phyloP scores from a whole-genome alignment of 2,329 filamentous ascomycete species.

The Pestalotiopsis sp. region DNA sequence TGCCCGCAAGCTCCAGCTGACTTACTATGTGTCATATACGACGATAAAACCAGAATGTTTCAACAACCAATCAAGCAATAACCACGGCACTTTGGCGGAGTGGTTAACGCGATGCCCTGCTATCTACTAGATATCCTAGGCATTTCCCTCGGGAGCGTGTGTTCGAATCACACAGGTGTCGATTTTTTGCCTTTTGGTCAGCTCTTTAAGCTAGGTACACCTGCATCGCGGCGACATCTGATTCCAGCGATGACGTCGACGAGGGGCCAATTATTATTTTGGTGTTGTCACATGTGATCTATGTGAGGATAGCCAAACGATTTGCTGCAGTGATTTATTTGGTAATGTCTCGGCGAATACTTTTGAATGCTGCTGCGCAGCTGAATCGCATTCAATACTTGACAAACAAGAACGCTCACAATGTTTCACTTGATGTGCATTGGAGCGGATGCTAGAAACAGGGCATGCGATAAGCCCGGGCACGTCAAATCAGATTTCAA shows the following conservation, averaged over 20 bases:
- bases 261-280: background rate
- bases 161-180: slow-evolving; percentile 45
- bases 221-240: no score
- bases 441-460: background rate
- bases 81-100: slow-evolving; percentile 8
- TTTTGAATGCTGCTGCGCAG: background rate
- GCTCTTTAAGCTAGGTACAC: background rate
- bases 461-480: background rate
- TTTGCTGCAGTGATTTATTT: no score
- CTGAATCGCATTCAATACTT: background rate
- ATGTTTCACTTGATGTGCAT: no score
- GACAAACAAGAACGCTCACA: no score
- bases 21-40: background rate
- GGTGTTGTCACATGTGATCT: background rate
- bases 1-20: background rate
- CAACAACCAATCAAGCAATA: slow-evolving; percentile 4
- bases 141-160: slow-evolving; percentile 43
- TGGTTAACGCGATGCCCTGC: slow-evolving; percentile 12
- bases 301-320: no score
- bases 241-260: no score
- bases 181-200: slow-evolving; percentile 15
- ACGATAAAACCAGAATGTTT: background rate
- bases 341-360: no score
- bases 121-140: slow-evolving; percentile 18
- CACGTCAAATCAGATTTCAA: background rate